Evolutionary conservation across 257 asterid species (phyloP).

Genomic region (Solanum medicagineum): DNA sequence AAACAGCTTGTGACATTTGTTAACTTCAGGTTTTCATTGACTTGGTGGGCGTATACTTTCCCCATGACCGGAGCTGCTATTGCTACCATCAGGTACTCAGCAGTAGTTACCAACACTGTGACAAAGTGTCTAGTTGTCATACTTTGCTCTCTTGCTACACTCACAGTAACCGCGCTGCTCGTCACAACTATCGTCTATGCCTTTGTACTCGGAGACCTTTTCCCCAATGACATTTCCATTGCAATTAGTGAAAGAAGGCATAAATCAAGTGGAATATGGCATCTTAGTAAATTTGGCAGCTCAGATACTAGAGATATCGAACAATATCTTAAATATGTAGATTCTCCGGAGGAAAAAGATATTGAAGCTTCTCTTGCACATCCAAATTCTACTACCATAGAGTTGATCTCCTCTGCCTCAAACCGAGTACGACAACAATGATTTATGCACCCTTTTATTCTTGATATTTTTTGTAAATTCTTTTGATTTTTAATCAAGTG

Average conservation of each 20-base stretch:
- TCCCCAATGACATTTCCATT: conserved; percentile 72
- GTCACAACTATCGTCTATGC: conserved; percentile 59
- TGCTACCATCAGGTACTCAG: conserved; percentile 54
- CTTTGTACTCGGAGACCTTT: conserved; percentile 44
- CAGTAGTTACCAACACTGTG: conserved; percentile 18
- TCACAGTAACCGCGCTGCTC: conserved; percentile 41
- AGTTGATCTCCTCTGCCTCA: neutral
- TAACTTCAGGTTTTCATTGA: conserved; percentile 44
- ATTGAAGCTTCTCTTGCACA: conserved; percentile 22
- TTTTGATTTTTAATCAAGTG: conserved; percentile 9
- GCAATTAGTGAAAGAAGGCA: conserved; percentile 49
- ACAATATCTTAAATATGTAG: conserved; percentile 34
- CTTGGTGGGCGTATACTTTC: conserved; percentile 97
- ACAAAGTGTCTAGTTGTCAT: conserved; percentile 26
- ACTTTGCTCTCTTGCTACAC: conserved; percentile 42
- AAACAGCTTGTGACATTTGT: neutral
- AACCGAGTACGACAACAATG: neutral
- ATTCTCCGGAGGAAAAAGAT: conserved; percentile 32
- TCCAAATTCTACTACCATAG: neutral
- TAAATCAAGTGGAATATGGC: conserved; percentile 26
- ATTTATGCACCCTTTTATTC: neutral
- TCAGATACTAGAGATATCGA: conserved; percentile 21
- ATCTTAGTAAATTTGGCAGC: conserved; percentile 25
- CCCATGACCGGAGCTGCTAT: conserved; percentile 83
- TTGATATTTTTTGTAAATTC: neutral